phyloP scores from a whole-genome alignment of 2,329 filamentous ascomycete genomes.

The Phaeosphaeria sp. region DNA sequence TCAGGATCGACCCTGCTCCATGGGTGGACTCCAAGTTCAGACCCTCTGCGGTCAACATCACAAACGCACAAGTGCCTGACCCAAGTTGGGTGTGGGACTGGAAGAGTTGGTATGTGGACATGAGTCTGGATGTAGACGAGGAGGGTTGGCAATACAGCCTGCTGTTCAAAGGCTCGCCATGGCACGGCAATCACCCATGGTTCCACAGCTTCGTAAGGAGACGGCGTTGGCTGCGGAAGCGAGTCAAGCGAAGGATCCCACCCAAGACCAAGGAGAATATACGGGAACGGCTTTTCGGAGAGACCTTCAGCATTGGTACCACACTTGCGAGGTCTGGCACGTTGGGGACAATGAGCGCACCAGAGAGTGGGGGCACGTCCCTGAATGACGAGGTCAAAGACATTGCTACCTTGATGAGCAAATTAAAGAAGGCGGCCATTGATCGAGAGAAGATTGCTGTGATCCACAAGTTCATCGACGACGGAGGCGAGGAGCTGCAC shows the following conservation, averaged over 20 bases:
- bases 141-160: constrained; percentile 98
- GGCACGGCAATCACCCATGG: constrained; percentile 90
- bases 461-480: constrained; percentile 79
- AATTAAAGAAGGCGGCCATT: constrained; percentile 73
- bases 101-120: constrained; percentile 75
- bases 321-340: constrained; percentile 41
- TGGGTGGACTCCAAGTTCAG: constrained; percentile 75
- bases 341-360: constrained; percentile 54
- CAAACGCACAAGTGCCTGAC: constrained; percentile 90
- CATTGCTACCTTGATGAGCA: constrained; percentile 71
- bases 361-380: constrained; percentile 40
- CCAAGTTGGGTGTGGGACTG: constrained; percentile 93
- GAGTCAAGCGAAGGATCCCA: constrained; percentile 67
- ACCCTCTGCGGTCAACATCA: constrained; percentile 71
- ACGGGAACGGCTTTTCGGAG: constrained; percentile 44
- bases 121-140: constrained; percentile 82
- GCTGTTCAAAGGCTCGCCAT: constrained; percentile 70
- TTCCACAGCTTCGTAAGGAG: constrained; percentile 94
- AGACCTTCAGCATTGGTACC: constrained; percentile 47
- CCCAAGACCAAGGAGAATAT: constrained; percentile 39
- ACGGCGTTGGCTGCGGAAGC: constrained; percentile 83
- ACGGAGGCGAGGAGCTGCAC: constrained; percentile 73
- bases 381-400: constrained; percentile 65
- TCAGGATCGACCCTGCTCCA: constrained; percentile 81
- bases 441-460: constrained; percentile 91